Conservation (phyloP, 2,329 filamentous ascomycete genomes). For the Beauveria scarabaeidicola region DNA sequence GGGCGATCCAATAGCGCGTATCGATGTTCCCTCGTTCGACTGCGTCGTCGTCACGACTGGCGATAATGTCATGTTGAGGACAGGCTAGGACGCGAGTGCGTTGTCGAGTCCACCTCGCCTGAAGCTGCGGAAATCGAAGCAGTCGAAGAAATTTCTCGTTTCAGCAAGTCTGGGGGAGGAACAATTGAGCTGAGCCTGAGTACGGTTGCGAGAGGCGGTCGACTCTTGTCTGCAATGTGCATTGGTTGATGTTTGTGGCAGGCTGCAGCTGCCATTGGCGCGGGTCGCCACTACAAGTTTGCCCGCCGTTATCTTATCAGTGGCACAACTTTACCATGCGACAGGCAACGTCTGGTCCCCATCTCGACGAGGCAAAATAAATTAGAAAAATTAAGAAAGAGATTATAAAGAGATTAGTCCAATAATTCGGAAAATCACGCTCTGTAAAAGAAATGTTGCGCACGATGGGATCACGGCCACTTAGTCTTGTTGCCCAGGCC, state of each 20-base stretch:
- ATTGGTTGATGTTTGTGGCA: not conserved
- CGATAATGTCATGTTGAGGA: slow-evolving; percentile 35
- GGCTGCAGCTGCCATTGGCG: not conserved
- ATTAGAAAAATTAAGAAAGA: no score
- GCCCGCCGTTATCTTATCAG: not conserved
- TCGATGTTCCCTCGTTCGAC: slow-evolving; percentile 20
- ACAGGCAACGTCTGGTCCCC: not conserved
- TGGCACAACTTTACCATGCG: not conserved
- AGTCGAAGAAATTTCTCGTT: no score
- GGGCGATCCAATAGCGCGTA: slow-evolving; percentile 32
- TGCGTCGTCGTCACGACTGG: slow-evolving; percentile 35
- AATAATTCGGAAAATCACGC: no score
- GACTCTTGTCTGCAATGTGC: not conserved
- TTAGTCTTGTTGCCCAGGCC: no score
- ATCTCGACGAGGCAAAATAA: no score
- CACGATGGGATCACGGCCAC: no score
- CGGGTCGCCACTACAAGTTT: not conserved
- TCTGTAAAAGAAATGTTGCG: no score
- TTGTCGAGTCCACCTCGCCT: not conserved
- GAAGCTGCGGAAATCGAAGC: no score
- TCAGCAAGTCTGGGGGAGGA: no score
- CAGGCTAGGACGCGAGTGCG: not conserved
- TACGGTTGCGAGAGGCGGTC: not conserved
- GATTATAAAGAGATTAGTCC: no score
- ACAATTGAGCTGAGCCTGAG: not conserved